Evolutionary conservation across 75 land plant species (phyloP), one percentile per base, ranked within the genome.

Genomic region (Pinus tabuliformis): DNA sequence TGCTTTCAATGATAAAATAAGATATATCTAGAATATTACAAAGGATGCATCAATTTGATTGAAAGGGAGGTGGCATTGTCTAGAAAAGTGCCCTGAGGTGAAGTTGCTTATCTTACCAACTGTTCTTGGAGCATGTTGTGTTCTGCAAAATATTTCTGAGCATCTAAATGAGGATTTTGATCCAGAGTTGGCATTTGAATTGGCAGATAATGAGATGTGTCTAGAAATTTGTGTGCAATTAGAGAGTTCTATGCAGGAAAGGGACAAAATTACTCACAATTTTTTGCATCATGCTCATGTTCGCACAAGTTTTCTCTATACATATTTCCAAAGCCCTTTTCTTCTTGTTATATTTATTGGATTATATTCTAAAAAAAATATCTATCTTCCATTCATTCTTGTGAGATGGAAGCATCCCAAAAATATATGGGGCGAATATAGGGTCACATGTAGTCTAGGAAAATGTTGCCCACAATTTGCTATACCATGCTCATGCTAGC

Each of bases 71-170:
- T 96, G 97, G 94, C 56, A 80, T 37, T 94, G 93, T 80, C 70
- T 93, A 83, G 97, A 96, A 78, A 87, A 90, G 76, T 79, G 99
- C 64, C 91, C 99, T 1, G 99, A 96, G 88, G 91, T 93, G 70
- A 96, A 96, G 80, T 79, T 96, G 28, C 95, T 91, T 79, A 94
- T 91, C 78, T 85, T 96, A 62, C 99, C 99, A 9, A 91, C 91
- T 28, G 91, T 96, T 37, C 85, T 93, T 57, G 92, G 97, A 26
- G 99, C 99, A 6, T 96, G 99, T 64, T 93, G 99, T 77, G 94
- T 96, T 36, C 77, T 96, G 76, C 97, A 96, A 74, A 96, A 96
- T 65, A 90, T 96, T 8, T 96, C 94, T 60, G 99, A 96, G 72
- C 56, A 87, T 77, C 82, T 87, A 73, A 80, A 83, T 39, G 97